phyloP scores from a whole-genome alignment of 805 yeast species.

The Candida ipomoeae region DNA sequence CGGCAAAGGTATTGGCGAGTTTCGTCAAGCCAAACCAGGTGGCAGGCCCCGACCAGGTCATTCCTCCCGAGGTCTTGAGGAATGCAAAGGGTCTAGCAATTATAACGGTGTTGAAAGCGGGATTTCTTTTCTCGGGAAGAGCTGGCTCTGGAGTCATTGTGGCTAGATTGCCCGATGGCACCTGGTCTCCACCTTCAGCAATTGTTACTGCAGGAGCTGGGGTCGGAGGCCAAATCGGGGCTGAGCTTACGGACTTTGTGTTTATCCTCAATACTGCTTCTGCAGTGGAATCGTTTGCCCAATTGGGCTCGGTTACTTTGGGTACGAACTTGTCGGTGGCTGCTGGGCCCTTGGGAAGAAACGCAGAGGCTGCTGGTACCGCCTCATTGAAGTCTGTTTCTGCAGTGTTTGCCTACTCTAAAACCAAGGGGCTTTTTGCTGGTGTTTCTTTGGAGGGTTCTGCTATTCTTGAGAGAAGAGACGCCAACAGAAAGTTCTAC shows the following conservation, averaged over 20 bases:
- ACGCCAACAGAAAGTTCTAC: conserved; percentile 92
- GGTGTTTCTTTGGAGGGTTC: conserved; percentile 98
- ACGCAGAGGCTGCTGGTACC: conserved; percentile 95
- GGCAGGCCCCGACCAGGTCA: conserved; percentile 80
- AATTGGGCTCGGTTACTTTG: conserved; percentile 86
- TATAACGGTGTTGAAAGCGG: conserved; percentile 93
- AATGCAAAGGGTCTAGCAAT: conserved; percentile 92
- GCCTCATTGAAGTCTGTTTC: conserved; percentile 86
- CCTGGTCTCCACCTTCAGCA: conserved; percentile 98
- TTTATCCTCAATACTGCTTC: conserved; percentile 81
- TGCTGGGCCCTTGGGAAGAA: conserved; percentile 96
- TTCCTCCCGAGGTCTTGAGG: conserved; percentile 82
- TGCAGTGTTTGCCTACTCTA: conserved; percentile 89
- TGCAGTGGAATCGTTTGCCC: conserved; percentile 93
- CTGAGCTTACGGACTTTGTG: conserved; percentile 93
- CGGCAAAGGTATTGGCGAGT: conserved; percentile 85
- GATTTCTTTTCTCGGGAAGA: conserved; percentile 91
- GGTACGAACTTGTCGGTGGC: conserved; percentile 96
- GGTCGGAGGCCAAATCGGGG: conserved; percentile 97
- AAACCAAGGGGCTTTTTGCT: conserved; percentile 94
- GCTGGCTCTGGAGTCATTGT: conserved; percentile 97
- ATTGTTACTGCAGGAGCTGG: conserved; percentile 97
- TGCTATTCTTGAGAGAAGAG: conserved; percentile 93
- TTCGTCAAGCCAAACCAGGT: conserved; percentile 94
- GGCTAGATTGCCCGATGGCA: conserved; percentile 89